Evolutionary conservation across 2,329 filamentous ascomycete species (phyloP).

Genomic region (Paramyrothecium sp.): DNA sequence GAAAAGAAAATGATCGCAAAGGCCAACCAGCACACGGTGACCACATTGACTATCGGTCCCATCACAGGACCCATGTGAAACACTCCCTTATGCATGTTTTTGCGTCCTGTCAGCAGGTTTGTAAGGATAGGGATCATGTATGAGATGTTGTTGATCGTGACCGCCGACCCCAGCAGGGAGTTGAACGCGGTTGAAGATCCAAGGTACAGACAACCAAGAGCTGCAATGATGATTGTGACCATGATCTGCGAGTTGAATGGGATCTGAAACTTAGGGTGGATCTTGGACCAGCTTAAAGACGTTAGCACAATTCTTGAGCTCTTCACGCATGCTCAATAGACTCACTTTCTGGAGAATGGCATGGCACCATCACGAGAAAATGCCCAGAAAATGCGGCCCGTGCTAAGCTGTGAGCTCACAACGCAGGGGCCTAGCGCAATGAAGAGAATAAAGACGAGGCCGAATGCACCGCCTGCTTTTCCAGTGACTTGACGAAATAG

Average conservation of each 20-base stretch:
- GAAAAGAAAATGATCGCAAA: constrained; percentile 44
- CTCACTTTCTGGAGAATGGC: constrained; percentile 29
- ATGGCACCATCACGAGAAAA: constrained; percentile 42
- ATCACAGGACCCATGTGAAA: constrained; percentile 32
- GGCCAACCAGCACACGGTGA: constrained; percentile 33
- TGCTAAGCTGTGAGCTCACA: constrained; percentile 31
- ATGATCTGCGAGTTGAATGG: constrained; percentile 36
- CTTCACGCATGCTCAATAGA: neutral
- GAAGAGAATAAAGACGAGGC: constrained; percentile 38
- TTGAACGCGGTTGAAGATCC: constrained; percentile 43
- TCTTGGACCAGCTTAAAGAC: constrained; percentile 28
- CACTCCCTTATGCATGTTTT: constrained; percentile 35
- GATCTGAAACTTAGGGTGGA: constrained; percentile 30
- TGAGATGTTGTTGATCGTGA: constrained; percentile 43
- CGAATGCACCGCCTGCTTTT: constrained; percentile 38
- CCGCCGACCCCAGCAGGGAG: constrained; percentile 33
- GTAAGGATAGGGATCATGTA: constrained; percentile 44
- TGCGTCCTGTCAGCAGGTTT: constrained; percentile 37
- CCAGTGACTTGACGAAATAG: constrained; percentile 43
- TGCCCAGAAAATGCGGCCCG: constrained; percentile 35
- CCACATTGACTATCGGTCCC: constrained; percentile 32
- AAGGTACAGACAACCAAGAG: constrained; percentile 41
- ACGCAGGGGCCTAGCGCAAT: constrained; percentile 40
- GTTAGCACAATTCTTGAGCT: neutral
- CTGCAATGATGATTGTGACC: constrained; percentile 29